phyloP scores from a whole-genome alignment of 164 flowering plant genomes.

The Sedum album region DNA sequence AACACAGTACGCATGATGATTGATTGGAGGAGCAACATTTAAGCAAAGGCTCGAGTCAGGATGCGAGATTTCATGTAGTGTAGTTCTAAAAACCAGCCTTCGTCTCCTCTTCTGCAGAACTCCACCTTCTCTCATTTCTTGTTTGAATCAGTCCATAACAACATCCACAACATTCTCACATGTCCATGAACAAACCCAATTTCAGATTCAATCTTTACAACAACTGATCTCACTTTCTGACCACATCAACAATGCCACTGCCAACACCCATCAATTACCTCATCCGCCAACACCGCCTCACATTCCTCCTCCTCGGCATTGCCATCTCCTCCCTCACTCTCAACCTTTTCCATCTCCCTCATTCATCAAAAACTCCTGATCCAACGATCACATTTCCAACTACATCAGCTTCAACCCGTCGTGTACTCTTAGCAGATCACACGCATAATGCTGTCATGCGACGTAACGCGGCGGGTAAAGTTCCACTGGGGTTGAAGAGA shows the following conservation, averaged over 20 bases:
- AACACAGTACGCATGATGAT: background rate
- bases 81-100: background rate
- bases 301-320: background rate
- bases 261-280: background rate
- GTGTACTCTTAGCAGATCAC: background rate
- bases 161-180: background rate
- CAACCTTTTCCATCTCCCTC: background rate
- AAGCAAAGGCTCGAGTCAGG: background rate
- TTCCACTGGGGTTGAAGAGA: too few species aligned
- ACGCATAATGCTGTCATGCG: background rate
- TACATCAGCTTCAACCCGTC: background rate
- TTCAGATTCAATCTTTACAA: background rate
- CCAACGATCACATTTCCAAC: too few species aligned
- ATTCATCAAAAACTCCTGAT: too few species aligned
- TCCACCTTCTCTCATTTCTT: too few species aligned
- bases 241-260: background rate
- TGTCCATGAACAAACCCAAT: background rate
- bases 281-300: background rate
- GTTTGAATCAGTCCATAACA: background rate
- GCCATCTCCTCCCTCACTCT: background rate
- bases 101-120: too few species aligned
- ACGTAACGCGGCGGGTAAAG: too few species aligned
- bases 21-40: background rate
- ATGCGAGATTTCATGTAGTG: background rate
- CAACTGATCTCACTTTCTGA: background rate